Base-by-base conservation (phyloP, 306 rosid species). In the Trifolium repens region DNA sequence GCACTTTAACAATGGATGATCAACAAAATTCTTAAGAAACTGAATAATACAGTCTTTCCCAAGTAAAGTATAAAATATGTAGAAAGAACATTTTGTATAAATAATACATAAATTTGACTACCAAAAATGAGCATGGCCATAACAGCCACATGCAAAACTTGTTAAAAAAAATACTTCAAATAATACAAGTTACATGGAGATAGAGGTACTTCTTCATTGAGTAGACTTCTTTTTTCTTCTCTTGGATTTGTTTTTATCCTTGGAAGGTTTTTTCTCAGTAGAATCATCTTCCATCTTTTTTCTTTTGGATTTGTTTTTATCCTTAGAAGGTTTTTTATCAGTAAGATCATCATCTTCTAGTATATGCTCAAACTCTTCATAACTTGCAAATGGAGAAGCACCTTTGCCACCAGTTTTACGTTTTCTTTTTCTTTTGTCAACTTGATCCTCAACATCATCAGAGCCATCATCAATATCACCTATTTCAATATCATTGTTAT, bases 331-430 rank as follows among this genome's bases (percentile, higher is more conserved):
- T 40, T 78, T 54, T 27, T 89, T 65, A 64, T 67, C 83, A 3
- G 67, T 47, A 8, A 50, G 39, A 72, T 14, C 86, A 72, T 14
- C 86, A 14, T n/a, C 44, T 24, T 76, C 86, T 52, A 96, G 22
- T 66, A 96, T 30, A 83, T 96, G 98, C 77, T 92, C 96, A 79
- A 86, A 96, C 10, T 89, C 96, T 74, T 96, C 98, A 12, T 86
- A 57, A 73, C 97, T 92, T 57, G 99, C 98, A 70, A 96, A 90
- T 65, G 70, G 70, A 39, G 50, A 65, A 0, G 52, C 50, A 16
- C 49, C 50, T 83, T 85, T 93, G 22, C 85, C 77, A 5, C 85
- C 81, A 10, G 46, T 30, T 58, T 89, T 92, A 32, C 82, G 74
- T 74, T 88, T 87, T n/a, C 83, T 71, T 72, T 87, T 90, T 15